Conservation (phyloP, 1,139 yeast species). For the Sugiyamaella japonica region DNA sequence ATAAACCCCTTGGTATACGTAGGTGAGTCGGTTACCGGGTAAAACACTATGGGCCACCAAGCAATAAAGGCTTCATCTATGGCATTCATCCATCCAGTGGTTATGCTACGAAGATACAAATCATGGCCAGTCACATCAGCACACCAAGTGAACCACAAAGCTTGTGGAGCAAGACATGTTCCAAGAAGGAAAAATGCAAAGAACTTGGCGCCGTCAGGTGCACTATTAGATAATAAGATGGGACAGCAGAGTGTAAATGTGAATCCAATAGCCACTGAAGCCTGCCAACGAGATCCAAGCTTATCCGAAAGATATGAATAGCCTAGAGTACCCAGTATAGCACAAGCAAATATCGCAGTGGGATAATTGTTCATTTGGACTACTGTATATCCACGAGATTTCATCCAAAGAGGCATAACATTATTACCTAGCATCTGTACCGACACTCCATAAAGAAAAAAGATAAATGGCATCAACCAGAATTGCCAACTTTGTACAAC, state of each 20-base stretch:
- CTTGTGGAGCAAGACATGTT: constrained; percentile 26
- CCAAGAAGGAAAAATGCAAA: constrained; percentile 25
- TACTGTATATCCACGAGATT: constrained; percentile 23
- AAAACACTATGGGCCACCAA: constrained; percentile 27
- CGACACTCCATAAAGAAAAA: constrained; percentile 24
- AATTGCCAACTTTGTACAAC: constrained; percentile 21
- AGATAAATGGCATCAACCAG: constrained; percentile 24
- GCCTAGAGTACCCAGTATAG: constrained; percentile 22
- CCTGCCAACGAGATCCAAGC: constrained; percentile 25
- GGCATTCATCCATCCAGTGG: constrained; percentile 28
- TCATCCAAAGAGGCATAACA: constrained; percentile 27
- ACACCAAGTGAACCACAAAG: constrained; percentile 28
- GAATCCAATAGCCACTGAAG: constrained; percentile 25
- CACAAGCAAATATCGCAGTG: constrained; percentile 22
- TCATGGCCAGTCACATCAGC: constrained; percentile 26
- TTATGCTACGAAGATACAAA: constrained; percentile 23
- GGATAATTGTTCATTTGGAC: constrained; percentile 26
- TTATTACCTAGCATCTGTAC: constrained; percentile 25
- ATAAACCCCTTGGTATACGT: constrained; percentile 21
- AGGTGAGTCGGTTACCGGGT: constrained; percentile 28
- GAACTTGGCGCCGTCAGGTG: constrained; percentile 22
- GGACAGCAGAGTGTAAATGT: constrained; percentile 24
- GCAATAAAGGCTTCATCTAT: constrained; percentile 27
- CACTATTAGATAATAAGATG: constrained; percentile 18
- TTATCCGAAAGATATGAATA: constrained; percentile 24